Base-by-base conservation (phyloP, 805 yeast species). In the Saccharomycopsis microspora region DNA sequence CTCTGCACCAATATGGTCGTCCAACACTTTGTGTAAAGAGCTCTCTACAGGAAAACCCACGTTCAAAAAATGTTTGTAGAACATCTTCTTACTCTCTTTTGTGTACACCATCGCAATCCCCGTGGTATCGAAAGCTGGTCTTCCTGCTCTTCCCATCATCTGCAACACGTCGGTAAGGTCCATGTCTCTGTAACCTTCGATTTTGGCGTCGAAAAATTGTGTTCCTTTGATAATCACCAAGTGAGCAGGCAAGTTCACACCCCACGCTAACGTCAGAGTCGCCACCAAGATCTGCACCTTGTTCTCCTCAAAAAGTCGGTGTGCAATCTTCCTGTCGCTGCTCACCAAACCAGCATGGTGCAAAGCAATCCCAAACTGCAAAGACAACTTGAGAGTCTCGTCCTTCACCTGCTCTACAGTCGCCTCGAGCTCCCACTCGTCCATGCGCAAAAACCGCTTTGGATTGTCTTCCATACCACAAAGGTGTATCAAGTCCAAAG, bases 181-280 rank as follows among this genome's bases (percentile, higher is more conserved):
- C 42, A 94, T 69, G 60, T 93, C 98, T 3, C 82, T 77, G 59
- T 82, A 88, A 0, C 98, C 98, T 72, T 97, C 98, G 47, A 83
- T 84, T 60, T 89, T 86, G 0, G 97, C 75, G 60, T 93, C 95
- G 60, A 93, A 93, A 0, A 93, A 88, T 60, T 93, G 96, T 0
- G 99, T 93, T 0, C 99, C 99, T 59, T 93, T 93, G 34, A 93
- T 80, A 53, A 93, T 86, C n/a, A 93, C 99, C 41, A 88, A 95
- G 3, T 96, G 97, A 4, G 98, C 98, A 1, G 99, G 98, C 50
- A 93, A 69, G 60, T 93, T 93, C 19, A 93, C 97, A 74, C 99
- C 99, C 99, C 99, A 93, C 0, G 99, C 99, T 50, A 93, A 75
- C 0, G 99, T 93, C 0, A 98, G 95, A 1, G 99, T 93, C 71